Evolutionary conservation across 1,284 basidiomycete genomes (phyloP).

Genomic region (Ganoderma lingzhi): DNA sequence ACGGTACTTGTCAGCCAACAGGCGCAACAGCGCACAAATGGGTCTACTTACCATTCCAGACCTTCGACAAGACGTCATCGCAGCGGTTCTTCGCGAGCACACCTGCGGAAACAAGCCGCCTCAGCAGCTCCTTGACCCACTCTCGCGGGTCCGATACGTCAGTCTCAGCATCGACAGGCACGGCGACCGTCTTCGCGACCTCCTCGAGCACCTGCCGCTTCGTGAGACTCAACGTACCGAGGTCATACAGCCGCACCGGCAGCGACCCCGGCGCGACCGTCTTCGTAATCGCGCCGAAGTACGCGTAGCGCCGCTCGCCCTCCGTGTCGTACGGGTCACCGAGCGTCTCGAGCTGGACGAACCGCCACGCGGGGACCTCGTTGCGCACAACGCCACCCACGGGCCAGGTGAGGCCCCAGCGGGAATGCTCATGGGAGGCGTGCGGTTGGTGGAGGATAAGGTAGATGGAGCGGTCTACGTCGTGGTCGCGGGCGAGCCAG

Average conservation of each 20-base stretch:
- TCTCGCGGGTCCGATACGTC: constrained; percentile 13
- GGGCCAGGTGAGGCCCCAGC: constrained; percentile 30
- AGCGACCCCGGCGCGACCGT: constrained; percentile 22
- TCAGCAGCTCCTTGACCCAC: constrained; percentile 25
- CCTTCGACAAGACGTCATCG: constrained; percentile 4
- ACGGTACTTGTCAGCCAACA: background rate
- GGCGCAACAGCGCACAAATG: background rate
- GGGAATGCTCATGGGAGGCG: constrained; percentile 7
- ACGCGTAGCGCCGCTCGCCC: constrained; percentile 26
- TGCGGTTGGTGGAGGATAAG: constrained; percentile 25
- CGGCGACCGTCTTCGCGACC: constrained; percentile 21
- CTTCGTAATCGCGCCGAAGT: constrained; percentile 32
- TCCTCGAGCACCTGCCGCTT: constrained; percentile 23
- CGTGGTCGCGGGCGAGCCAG: constrained; percentile 33
- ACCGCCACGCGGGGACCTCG: constrained; percentile 27
- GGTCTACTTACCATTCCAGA: background rate
- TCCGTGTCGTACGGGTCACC: constrained; percentile 24
- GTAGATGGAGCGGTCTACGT: constrained; percentile 27
- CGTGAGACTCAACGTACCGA: constrained; percentile 18
- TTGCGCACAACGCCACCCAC: constrained; percentile 13
- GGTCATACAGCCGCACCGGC: constrained; percentile 22
- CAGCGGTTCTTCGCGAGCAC: constrained; percentile 14
- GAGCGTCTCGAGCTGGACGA: constrained; percentile 28
- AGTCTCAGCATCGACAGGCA: background rate
- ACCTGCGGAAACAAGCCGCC: constrained; percentile 20